A percentile compares a stretch with the other conserved stretches of the same genome.
Evolutionary conservation across 2,329 filamentous ascomycete species (phyloP).

Genomic region (Botrytis aclada): DNA sequence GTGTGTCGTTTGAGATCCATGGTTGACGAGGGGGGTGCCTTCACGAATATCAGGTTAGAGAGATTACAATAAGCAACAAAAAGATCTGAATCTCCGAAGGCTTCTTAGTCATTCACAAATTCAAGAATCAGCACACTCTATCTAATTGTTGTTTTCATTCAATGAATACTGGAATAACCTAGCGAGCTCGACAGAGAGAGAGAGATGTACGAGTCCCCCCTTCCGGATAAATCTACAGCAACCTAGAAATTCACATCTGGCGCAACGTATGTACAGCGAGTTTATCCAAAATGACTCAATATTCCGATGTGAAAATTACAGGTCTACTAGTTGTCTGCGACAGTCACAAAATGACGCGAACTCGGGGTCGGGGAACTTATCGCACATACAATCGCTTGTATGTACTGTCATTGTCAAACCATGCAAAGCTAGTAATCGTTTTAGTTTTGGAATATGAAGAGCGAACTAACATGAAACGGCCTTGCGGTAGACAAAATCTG

Average conservation of each 20-base stretch:
- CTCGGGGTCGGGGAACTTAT: not conserved
- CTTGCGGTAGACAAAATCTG: not conserved
- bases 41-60: not conserved
- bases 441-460: not conserved
- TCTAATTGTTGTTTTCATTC: not conserved
- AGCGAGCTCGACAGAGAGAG: not conserved
- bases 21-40: not conserved
- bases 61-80: not conserved
- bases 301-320: not conserved
- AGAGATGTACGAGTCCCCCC: not conserved
- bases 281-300: not conserved
- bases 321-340: not conserved
- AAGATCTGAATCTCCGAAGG: not conserved
- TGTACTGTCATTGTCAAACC: not conserved
- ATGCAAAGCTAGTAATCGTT: not conserved
- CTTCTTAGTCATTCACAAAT: not conserved
- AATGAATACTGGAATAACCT: not conserved
- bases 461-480: not conserved
- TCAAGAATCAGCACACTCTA: not conserved
- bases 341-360: not conserved
- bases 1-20: not conserved
- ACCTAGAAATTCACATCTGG: not conserved
- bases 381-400: not conserved
- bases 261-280: not conserved
- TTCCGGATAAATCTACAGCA: not conserved